Conservation (phyloP, 1,139 yeast genomes). For the Yamadazyma oceani region DNA sequence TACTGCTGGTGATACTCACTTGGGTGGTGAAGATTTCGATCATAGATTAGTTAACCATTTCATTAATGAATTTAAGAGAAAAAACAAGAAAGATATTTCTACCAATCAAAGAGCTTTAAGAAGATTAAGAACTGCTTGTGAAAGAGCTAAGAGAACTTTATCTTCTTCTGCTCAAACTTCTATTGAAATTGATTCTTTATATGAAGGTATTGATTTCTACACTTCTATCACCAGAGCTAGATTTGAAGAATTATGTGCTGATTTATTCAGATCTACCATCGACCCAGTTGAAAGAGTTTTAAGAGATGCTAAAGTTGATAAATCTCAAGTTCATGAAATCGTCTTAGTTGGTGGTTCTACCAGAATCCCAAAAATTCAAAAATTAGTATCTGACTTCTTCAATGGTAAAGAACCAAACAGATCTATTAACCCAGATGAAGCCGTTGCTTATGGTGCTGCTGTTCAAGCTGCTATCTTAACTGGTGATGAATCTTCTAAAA, state of each 20-base stretch:
- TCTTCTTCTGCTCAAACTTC: slow-evolving; percentile 97
- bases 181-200: slow-evolving; percentile 94
- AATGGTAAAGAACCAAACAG: slow-evolving; percentile 96
- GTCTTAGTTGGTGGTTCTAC: slow-evolving; percentile 99
- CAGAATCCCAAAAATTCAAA: slow-evolving; percentile 99
- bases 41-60: slow-evolving; percentile 93
- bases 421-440: slow-evolving; percentile 99
- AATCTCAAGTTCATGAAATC: slow-evolving; percentile 89
- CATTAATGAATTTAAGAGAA: slow-evolving; percentile 94
- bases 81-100: slow-evolving; percentile 91
- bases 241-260: slow-evolving; percentile 90
- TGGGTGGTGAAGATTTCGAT: slow-evolving; percentile 98
- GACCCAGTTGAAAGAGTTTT: slow-evolving; percentile 98
- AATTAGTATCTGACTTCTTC: slow-evolving; percentile 95
- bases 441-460: slow-evolving; percentile 99
- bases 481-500: slow-evolving; percentile 95
- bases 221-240: slow-evolving; percentile 98
- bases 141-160: slow-evolving; percentile 98
- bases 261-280: slow-evolving; percentile 92
- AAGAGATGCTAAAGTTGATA: slow-evolving; percentile 90
- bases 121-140: slow-evolving; percentile 98
- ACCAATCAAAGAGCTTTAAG: slow-evolving; percentile 94
- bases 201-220: slow-evolving; percentile 96
- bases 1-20: slow-evolving; percentile 97
- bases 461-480: slow-evolving; percentile 99